These are phyloP conservation scores for Thelephora terrestris DNA, from an alignment of 1,284 basidiomycete species.

Conservation along the genomic window DNA sequence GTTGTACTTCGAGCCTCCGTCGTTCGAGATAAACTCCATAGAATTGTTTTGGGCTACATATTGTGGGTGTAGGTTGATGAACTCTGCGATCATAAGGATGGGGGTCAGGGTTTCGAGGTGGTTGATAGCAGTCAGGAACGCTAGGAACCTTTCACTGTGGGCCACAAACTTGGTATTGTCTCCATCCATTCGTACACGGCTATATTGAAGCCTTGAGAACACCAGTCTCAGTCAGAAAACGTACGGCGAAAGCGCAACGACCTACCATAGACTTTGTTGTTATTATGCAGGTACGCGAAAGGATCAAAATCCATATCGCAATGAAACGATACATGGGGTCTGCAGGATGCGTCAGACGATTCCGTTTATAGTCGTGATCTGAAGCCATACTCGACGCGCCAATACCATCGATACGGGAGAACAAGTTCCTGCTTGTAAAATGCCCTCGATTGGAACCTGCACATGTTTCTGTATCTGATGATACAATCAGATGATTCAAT, in stretches of 20 bases:
- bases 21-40: constrained; percentile 68
- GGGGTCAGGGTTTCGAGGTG: neutral
- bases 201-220: constrained; percentile 57
- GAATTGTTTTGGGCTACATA: constrained; percentile 62
- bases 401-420: constrained; percentile 51
- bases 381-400: constrained; percentile 42
- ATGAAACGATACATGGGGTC: constrained; percentile 76
- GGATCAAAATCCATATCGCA: constrained; percentile 87
- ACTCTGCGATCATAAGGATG: constrained; percentile 34
- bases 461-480: constrained; percentile 73
- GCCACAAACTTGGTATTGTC: constrained; percentile 76
- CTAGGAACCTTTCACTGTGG: constrained; percentile 45
- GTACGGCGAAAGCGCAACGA: neutral
- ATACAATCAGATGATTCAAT: neutral
- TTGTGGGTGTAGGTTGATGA: constrained; percentile 49
- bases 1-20: constrained; percentile 53
- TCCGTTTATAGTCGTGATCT: neutral
- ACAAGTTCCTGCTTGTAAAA: constrained; percentile 46
- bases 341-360: constrained; percentile 17
- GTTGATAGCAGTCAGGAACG: neutral
- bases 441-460: constrained; percentile 83
- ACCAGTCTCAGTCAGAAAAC: neutral
- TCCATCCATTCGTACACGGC: constrained; percentile 69
- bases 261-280: constrained; percentile 74
- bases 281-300: constrained; percentile 80